These are phyloP conservation scores for Keithomyces neogunnii DNA, from an alignment of 2,329 filamentous ascomycete species.

Conservation along the genomic window DNA sequence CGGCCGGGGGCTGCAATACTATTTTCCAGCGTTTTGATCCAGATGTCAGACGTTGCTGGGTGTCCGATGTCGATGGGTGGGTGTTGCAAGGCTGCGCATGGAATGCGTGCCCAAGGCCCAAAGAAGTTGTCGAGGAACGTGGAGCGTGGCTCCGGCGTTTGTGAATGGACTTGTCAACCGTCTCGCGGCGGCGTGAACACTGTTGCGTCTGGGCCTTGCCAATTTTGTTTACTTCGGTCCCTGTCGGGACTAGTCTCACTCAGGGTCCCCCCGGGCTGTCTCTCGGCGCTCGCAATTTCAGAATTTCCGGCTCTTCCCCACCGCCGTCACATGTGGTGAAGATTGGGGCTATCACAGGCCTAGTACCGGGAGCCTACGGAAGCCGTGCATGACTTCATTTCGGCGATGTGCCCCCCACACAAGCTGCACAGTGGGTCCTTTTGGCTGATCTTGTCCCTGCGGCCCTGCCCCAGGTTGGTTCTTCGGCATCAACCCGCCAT, in stretches of 20 bases:
- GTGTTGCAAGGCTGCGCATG: constrained; percentile 1
- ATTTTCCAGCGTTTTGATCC: constrained; percentile 7
- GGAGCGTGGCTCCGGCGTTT: not conserved
- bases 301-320: constrained; percentile 5
- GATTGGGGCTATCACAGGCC: not conserved
- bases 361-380: not conserved
- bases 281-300: constrained; percentile 2
- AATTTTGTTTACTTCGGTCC: constrained; percentile 22
- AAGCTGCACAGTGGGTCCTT: not conserved
- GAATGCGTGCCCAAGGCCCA: not conserved
- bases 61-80: not conserved
- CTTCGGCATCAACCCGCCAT: constrained; percentile 3
- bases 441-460: not conserved
- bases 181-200: constrained; percentile 2
- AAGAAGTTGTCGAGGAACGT: constrained; percentile 10
- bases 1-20: constrained; percentile 19
- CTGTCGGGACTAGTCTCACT: constrained; percentile 14
- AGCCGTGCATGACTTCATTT: not conserved
- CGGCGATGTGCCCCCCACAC: not conserved
- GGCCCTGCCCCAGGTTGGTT: not conserved
- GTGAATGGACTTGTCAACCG: not conserved
- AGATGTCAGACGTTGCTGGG: not conserved
- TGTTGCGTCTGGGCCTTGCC: not conserved
- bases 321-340: not conserved
- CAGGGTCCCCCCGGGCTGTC: not conserved